These are phyloP conservation scores for Aureobasidium melanogenum DNA, from an alignment of 2,329 filamentous ascomycete species.

Conservation along the genomic window DNA sequence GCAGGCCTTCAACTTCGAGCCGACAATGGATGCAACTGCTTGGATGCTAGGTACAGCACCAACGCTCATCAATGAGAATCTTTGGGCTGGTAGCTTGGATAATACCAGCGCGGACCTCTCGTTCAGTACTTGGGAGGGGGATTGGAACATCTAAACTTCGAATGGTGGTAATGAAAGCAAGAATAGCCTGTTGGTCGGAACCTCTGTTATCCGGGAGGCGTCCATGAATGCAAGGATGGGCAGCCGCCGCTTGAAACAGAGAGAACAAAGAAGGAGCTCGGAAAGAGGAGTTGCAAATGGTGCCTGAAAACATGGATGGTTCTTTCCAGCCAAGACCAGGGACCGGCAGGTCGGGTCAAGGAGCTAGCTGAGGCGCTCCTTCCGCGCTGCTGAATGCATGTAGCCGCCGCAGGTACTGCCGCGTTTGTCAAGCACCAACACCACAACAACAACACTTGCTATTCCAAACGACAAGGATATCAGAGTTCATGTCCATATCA, in stretches of 20 bases:
- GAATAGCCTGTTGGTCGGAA: no score
- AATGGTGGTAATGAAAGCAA: not conserved
- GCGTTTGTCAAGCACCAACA: not conserved
- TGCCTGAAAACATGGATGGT: not conserved
- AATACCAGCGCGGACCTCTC: conserved; percentile 7
- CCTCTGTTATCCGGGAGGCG: no score
- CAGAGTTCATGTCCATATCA: not conserved
- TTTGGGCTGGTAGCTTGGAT: conserved; percentile 11
- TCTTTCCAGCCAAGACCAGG: not conserved
- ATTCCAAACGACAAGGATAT: not conserved
- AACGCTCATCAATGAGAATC: conserved; percentile 8
- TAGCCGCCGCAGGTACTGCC: not conserved
- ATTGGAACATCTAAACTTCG: not conserved
- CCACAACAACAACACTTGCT: not conserved
- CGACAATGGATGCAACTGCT: conserved; percentile 2
- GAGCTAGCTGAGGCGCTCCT: not conserved
- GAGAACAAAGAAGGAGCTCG: not conserved
- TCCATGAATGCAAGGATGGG: no score
- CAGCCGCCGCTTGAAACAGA: not conserved
- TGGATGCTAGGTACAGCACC: conserved; percentile 9
- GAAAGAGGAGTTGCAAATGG: not conserved
- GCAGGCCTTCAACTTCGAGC: conserved; percentile 4
- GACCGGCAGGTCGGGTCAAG: not conserved
- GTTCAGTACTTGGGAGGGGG: conserved; percentile 7
- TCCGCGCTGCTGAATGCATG: not conserved